Evolutionary conservation across 1,284 basidiomycete species (phyloP).

Genomic region (Naganishia albida): DNA sequence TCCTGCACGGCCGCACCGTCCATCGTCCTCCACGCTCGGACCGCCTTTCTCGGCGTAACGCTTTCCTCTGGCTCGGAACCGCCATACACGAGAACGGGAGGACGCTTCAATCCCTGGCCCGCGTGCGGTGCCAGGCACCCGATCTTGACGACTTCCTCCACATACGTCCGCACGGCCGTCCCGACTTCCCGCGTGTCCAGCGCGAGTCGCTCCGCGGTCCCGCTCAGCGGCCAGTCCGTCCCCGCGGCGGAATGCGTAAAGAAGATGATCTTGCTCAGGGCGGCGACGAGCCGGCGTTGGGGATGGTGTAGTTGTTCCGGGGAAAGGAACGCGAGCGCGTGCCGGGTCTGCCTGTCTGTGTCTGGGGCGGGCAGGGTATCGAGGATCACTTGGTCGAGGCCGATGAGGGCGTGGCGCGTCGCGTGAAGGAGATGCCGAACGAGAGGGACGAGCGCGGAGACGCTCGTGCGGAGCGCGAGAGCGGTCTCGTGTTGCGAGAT

Average conservation of each 20-base stretch:
- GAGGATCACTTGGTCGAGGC: conserved; percentile 33
- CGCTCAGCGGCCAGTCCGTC: conserved; percentile 33
- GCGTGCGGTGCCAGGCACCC: conserved; percentile 15
- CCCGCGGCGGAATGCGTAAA: conserved; percentile 33
- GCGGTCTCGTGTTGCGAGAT: conserved; percentile 42
- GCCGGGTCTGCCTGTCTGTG: conserved; percentile 38
- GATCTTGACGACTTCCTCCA: conserved; percentile 28
- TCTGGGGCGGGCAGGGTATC: conserved; percentile 43
- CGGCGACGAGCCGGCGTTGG: conserved; percentile 33
- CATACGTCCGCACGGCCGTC: conserved; percentile 17
- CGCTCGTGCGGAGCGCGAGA: conserved; percentile 27
- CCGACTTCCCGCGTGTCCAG: conserved; percentile 32
- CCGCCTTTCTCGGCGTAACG: not conserved
- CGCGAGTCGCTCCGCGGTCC: conserved; percentile 28
- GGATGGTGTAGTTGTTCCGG: conserved; percentile 31
- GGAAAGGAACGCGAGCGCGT: conserved; percentile 37
- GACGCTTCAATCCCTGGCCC: conserved; percentile 14
- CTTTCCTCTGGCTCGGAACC: conserved; percentile 1
- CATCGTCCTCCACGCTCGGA: conserved; percentile 11
- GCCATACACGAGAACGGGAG: conserved; percentile 2
- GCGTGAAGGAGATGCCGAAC: conserved; percentile 44
- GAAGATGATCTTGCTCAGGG: conserved; percentile 35
- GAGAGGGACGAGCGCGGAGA: conserved; percentile 33
- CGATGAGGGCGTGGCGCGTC: conserved; percentile 47
- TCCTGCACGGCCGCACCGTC: not conserved